phyloP scores from a whole-genome alignment of 345 rosid genomes.

The Ceriops zippeliana region DNA sequence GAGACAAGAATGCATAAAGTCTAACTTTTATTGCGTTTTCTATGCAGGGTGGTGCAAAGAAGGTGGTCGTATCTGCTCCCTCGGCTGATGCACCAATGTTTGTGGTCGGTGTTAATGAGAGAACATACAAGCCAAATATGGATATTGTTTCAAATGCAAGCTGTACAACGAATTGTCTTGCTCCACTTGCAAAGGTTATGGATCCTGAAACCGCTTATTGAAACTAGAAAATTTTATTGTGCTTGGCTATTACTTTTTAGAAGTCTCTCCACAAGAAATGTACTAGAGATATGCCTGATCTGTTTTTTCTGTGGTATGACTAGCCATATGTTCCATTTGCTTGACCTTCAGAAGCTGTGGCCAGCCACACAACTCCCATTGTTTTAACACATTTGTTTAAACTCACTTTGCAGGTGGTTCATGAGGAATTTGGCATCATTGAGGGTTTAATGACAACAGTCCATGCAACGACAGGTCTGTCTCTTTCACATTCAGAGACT shows the following conservation, averaged over 20 bases:
- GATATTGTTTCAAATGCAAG: conserved; percentile 97
- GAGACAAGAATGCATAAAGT: background rate
- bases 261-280: background rate
- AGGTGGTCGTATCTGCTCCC: conserved; percentile 96
- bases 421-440: conserved; percentile 90
- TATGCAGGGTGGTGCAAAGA: conserved; percentile 89
- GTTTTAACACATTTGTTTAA: background rate
- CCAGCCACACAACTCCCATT: too few relatives aligned
- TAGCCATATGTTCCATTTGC: background rate
- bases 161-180: conserved; percentile 99
- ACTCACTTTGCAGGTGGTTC: conserved; percentile 65
- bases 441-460: conserved; percentile 99
- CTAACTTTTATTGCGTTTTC: conserved; percentile 6
- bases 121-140: conserved; percentile 76
- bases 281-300: background rate
- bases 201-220: conserved; percentile 7
- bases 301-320: background rate
- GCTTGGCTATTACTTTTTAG: background rate
- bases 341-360: too few relatives aligned
- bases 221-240: background rate
- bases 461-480: conserved; percentile 92
- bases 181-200: conserved; percentile 97
- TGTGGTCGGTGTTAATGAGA: conserved; percentile 96
- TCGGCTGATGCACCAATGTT: conserved; percentile 99
- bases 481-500: background rate